Evolutionary conservation across 495 filamentous ascomycete genomes (phyloP), one percentile per base, ranked within the genome.

Genomic region (Lineolata rhizophorae): DNA sequence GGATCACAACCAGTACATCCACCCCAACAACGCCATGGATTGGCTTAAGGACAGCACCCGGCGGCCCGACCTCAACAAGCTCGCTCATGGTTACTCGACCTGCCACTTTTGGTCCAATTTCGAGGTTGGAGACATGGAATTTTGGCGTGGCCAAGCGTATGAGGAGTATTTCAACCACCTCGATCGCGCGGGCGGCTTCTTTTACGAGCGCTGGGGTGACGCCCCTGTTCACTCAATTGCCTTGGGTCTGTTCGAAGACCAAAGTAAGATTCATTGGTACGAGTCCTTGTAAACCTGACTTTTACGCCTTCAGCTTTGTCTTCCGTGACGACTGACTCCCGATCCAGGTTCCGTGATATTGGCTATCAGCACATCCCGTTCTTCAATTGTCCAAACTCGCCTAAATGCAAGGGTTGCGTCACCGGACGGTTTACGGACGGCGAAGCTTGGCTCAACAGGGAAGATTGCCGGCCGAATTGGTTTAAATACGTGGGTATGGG

Each of bases 81-180:
- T 70, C 30, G 84, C 81, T 19, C 71, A 87, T 36, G 87, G 87
- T 22, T 97, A 94, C 61, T 87, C 79, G 8, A 97, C 90, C n/a
- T 99, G 90, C 52, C 90, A 99, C 55, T 99, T 99, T 61, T 99
- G 90, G 90, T 82, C 71, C 36, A 99, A 99, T 56, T 99, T 99
- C 46, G 90, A 99, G 56, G 90, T 99, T 43, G 90, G 70, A 20
- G 83, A 93, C 49, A 70, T 99, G 68, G 67, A 64, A 38, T 94
- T 99, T 58, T 99, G 84, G 81, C 64, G 90, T 8, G 76, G 82
- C 43, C 68, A 83, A 50, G 63, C 67, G 31, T 99, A 99, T 50
- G 75, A 85, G 49, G 79, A 82, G 32, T 99, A 94, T 50, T 99
- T 99, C 55, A 72, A 93, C 50, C 80, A 94, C 49, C 59, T 99